Percentiles rank a stretch among this genome's conserved stretches.
Evolutionary conservation across 2,329 filamentous ascomycete genomes (phyloP).

Genomic region (Alternaria gansuensis): DNA sequence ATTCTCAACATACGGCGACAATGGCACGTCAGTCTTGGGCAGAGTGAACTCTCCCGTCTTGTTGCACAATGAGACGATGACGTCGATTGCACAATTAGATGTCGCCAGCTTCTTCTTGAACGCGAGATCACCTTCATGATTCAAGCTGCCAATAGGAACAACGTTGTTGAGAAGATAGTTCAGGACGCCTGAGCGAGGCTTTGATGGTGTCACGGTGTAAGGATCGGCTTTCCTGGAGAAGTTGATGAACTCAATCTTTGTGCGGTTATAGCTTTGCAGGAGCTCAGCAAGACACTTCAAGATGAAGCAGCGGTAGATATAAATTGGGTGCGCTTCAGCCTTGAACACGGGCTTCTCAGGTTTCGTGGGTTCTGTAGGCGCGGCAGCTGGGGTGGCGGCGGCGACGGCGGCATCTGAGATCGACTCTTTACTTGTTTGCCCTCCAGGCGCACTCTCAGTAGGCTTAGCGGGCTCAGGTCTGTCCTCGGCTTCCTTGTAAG

Average conservation of each 20-base stretch:
- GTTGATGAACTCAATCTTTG: conserved; percentile 99
- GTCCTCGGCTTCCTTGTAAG: conserved; percentile 92
- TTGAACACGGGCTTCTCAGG: conserved; percentile 80
- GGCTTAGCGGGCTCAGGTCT: conserved; percentile 65
- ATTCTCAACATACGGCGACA: conserved; percentile 67
- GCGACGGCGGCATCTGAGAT: conserved; percentile 11
- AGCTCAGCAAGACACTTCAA: conserved; percentile 92
- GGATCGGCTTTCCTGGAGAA: conserved; percentile 92
- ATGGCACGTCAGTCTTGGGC: conserved; percentile 56
- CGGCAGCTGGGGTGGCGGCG: conserved; percentile 16
- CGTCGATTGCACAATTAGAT: conserved; percentile 83
- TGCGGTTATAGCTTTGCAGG: conserved; percentile 87
- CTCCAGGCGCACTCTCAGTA: conserved; percentile 55
- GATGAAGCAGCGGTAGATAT: conserved; percentile 94
- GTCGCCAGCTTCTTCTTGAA: conserved; percentile 88
- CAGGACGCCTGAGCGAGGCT: conserved; percentile 88
- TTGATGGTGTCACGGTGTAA: conserved; percentile 86
- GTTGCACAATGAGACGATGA: conserved; percentile 84
- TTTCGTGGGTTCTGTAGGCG: conserved; percentile 50
- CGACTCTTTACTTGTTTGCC: conserved; percentile 19
- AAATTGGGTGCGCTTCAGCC: conserved; percentile 91
- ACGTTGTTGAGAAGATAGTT: conserved; percentile 92
- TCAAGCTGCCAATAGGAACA: conserved; percentile 70
- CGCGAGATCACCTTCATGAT: conserved; percentile 75
- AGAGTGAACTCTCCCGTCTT: conserved; percentile 82